Evolutionary conservation across 352 stramenopile genomes (phyloP), one percentile per base, ranked within the genome.

Genomic region (Globisporangium cystogenes): DNA sequence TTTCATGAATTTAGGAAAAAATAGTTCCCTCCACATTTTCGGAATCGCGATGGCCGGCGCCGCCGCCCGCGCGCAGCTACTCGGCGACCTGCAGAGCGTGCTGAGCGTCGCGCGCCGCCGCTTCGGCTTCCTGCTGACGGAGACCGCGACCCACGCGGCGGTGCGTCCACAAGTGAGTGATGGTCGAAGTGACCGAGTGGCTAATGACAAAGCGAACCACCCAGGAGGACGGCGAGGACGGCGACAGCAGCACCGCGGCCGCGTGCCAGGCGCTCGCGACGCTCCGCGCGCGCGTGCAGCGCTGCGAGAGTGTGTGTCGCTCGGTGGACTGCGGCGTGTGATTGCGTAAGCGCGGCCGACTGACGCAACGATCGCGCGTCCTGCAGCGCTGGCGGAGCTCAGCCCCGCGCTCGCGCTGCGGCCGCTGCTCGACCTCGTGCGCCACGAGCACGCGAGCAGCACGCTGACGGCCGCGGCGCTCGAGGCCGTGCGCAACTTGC

Each of bases 351-450:
- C n/a, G n/a, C n/a, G n/a, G n/a, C n/a, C n/a, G 26, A 36, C 31
- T 36, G 31, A 36, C 31, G 7, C 10, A 14, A 10, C 31, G 14
- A 6, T 45, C 31, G n/a, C 36, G 21, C 36, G 1, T 12, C 7
- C 33, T 35, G 40, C 51, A 88, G 82, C 81, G 49, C 46, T 88
- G 49, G 43, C 59, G 0, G 84, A 92, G 48, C 53, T 92, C 27
- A 72, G 80, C 36, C 72, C 82, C 18, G 66, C 68, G 51, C 68
- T 55, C 43, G 68, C 89, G 27, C 59, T 99, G 16, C 80, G 85
- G 57, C 96, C 96, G 12, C 99, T 99, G 62, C 84, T 98, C 37
- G 85, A 96, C 59, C 87, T 98, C 31, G 84, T 99, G 31, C 80
- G 88, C 40, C 93, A 95, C 39, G 76, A 93, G 20, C 80, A 98